A percentile compares a stretch with the other conserved stretches of the same genome.
These are phyloP conservation scores for Penicillium oxalicum DNA, from an alignment of 2,329 filamentous ascomycete species.

Conservation along the genomic window DNA sequence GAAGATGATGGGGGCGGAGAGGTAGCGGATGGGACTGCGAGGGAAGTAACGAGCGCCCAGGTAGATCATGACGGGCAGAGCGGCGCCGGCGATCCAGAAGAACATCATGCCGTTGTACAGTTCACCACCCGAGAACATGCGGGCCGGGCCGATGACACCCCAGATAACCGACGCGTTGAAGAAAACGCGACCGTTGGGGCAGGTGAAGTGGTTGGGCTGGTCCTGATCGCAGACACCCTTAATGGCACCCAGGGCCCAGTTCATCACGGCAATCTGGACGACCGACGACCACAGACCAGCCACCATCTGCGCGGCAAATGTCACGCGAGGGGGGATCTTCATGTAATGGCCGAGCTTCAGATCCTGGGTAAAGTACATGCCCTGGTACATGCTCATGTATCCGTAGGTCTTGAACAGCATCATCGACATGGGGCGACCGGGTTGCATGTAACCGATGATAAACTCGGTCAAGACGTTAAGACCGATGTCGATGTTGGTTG, in stretches of 20 bases:
- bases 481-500: constrained; percentile 60
- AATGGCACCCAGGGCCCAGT: constrained; percentile 51
- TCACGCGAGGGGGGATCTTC: constrained; percentile 48
- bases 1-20: constrained; percentile 64
- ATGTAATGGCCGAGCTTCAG: constrained; percentile 65
- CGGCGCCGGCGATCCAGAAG: constrained; percentile 64
- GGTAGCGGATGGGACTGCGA: constrained; percentile 56
- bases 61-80: constrained; percentile 59
- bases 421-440: constrained; percentile 63
- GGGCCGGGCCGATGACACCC: constrained; percentile 65
- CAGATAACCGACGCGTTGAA: constrained; percentile 67
- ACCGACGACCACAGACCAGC: constrained; percentile 47
- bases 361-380: constrained; percentile 59
- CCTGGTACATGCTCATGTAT: constrained; percentile 62
- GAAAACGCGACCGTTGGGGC: constrained; percentile 54
- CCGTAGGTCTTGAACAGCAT: constrained; percentile 75
- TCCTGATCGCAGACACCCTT: constrained; percentile 57
- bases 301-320: constrained; percentile 48
- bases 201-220: constrained; percentile 54
- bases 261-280: constrained; percentile 44
- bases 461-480: constrained; percentile 70
- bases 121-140: constrained; percentile 60
- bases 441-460: constrained; percentile 66
- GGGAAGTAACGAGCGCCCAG: constrained; percentile 57
- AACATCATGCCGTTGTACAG: constrained; percentile 61